These are phyloP conservation scores for Aureobasidium musti DNA, from an alignment of 2,329 filamentous ascomycete species.

Conservation along the genomic window DNA sequence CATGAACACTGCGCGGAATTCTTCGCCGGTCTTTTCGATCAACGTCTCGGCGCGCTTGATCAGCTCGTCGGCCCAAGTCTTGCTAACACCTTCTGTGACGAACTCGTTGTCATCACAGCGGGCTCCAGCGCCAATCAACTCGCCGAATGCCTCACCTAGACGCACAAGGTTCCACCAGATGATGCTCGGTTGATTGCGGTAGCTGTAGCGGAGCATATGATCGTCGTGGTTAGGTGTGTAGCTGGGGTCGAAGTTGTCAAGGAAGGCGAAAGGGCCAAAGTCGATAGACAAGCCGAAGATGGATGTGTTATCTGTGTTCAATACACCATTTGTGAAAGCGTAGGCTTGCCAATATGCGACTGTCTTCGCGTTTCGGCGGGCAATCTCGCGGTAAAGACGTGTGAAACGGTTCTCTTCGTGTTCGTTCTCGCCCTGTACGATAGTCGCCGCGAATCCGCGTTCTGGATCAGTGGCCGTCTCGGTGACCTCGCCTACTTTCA, in stretches of 20 bases:
- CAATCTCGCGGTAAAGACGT: slow-evolving; percentile 83
- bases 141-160: slow-evolving; percentile 83
- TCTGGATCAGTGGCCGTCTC: slow-evolving; percentile 48
- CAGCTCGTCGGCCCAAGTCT: slow-evolving; percentile 68
- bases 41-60: slow-evolving; percentile 78
- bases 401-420: slow-evolving; percentile 79
- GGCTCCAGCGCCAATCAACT: slow-evolving; percentile 77
- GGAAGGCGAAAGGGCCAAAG: slow-evolving; percentile 95
- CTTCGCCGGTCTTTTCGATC: slow-evolving; percentile 78
- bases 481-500: slow-evolving; percentile 53
- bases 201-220: slow-evolving; percentile 80
- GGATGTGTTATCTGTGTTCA: slow-evolving; percentile 98
- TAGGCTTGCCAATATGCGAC: slow-evolving; percentile 97
- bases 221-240: slow-evolving; percentile 99
- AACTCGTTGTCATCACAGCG: slow-evolving; percentile 72
- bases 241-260: slow-evolving; percentile 91
- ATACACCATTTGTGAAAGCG: slow-evolving; percentile 97
- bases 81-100: slow-evolving; percentile 67
- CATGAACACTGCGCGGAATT: slow-evolving; percentile 85
- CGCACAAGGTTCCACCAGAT: slow-evolving; percentile 99
- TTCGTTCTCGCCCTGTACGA: slow-evolving; percentile 66
- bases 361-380: slow-evolving; percentile 78
- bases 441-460: slow-evolving; percentile 49
- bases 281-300: slow-evolving; percentile 87
- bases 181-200: slow-evolving; percentile 90